phyloP scores from a whole-genome alignment of 2,329 filamentous ascomycete species.

The Xylaria sp. region DNA sequence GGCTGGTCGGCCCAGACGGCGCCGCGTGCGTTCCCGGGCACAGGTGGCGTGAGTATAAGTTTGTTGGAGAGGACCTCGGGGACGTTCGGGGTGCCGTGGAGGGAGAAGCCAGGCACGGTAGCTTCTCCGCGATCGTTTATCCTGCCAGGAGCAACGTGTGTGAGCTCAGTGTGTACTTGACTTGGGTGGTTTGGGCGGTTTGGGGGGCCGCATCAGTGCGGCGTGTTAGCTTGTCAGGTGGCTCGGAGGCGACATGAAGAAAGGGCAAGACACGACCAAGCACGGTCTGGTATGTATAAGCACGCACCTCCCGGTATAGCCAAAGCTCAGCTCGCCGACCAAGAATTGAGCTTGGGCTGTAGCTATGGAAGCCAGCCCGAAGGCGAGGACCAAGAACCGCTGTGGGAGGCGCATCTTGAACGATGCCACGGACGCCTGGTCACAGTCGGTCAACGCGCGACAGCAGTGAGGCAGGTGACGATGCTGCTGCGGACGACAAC shows the following conservation, averaged over 20 bases:
- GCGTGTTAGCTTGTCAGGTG: neutral
- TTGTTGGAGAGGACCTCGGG: conserved; percentile 85
- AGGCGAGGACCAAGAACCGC: conserved; percentile 50
- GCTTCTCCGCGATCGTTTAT: conserved; percentile 70
- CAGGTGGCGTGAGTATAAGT: conserved; percentile 88
- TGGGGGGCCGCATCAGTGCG: neutral
- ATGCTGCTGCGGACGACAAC: no score
- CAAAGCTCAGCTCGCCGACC: conserved; percentile 81
- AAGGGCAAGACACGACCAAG: conserved; percentile 1
- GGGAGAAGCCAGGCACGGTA: conserved; percentile 64
- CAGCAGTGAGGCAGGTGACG: no score
- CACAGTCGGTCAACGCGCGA: no score
- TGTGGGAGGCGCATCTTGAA: conserved; percentile 57
- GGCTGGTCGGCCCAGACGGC: conserved; percentile 79
- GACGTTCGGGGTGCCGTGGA: conserved; percentile 63
- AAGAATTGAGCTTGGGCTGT: conserved; percentile 71
- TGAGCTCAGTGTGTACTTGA: conserved; percentile 26
- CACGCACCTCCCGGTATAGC: conserved; percentile 70
- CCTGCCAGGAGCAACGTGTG: conserved; percentile 51
- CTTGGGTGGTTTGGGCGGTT: neutral
- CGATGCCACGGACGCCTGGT: conserved; percentile 36
- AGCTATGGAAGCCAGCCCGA: conserved; percentile 57
- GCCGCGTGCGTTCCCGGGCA: conserved; percentile 85
- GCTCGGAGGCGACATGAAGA: neutral
- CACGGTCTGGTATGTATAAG: conserved; percentile 7